Evolutionary conservation across 371 early-diverging fungal genomes (phyloP).

Genomic region (Smittium culicis): DNA sequence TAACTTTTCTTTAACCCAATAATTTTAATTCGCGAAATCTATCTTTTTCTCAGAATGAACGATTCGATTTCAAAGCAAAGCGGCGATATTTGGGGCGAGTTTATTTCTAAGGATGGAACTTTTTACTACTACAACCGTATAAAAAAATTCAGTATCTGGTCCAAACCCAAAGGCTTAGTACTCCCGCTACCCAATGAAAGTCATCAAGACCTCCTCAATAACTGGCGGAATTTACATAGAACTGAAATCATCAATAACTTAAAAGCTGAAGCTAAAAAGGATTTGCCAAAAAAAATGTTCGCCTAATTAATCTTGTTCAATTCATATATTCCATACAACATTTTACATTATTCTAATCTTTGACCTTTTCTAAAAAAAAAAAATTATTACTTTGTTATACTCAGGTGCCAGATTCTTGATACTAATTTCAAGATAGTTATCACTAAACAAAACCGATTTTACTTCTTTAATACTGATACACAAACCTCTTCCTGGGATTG

Average conservation of each 20-base stretch:
- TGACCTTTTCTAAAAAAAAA: not conserved
- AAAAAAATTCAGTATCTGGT: conserved; percentile 3
- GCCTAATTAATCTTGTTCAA: not conserved
- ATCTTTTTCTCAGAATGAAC: too few species aligned
- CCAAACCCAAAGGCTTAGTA: not conserved
- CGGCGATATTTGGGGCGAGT: conserved; percentile 8
- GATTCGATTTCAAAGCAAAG: not conserved
- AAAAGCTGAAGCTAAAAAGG: not conserved
- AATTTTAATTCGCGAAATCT: too few species aligned
- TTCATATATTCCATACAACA: not conserved
- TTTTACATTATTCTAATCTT: not conserved
- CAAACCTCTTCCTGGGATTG: conserved; percentile 7
- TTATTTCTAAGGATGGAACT: conserved; percentile 3
- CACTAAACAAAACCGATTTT: not conserved
- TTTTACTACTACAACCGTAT: conserved; percentile 7
- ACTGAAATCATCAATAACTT: not conserved
- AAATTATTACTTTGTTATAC: not conserved
- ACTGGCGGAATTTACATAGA: conserved; percentile 2
- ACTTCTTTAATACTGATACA: conserved; percentile 2
- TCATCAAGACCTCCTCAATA: not conserved
- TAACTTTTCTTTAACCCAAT: too few species aligned
- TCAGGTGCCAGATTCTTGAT: not conserved
- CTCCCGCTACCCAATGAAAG: not conserved
- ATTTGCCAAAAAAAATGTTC: conserved; percentile 6
- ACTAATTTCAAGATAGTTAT: not conserved